Conservation (phyloP, 139 green algal genomes). For the Asterochloris erici region DNA sequence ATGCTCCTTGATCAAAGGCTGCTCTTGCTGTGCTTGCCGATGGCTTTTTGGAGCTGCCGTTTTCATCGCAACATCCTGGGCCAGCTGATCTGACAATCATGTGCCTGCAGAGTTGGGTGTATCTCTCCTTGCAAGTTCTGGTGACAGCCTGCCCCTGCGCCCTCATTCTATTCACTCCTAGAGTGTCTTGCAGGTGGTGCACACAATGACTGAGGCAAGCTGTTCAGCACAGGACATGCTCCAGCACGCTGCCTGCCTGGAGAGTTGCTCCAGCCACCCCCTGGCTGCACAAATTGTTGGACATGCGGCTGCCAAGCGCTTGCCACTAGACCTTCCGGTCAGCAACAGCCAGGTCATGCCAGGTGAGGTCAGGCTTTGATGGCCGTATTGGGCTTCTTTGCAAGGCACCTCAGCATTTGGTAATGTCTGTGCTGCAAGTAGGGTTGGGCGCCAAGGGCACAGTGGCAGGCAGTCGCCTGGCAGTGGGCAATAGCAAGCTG, state of each 20-base stretch:
- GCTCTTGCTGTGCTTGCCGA: no score
- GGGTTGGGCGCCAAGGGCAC: neutral
- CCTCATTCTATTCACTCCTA: no score
- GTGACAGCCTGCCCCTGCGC: no score
- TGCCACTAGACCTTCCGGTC: neutral
- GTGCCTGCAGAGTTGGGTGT: no score
- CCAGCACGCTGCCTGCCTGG: neutral
- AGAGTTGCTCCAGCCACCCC: neutral
- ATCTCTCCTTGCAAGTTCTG: no score
- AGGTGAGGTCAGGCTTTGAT: neutral
- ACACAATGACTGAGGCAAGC: neutral
- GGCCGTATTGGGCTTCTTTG: neutral
- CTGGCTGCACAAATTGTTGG: slow-evolving; percentile 2
- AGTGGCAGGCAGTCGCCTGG: neutral
- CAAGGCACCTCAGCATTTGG: neutral
- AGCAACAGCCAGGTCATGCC: slow-evolving; percentile 2
- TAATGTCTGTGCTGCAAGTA: neutral
- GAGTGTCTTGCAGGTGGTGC: slow-evolving; percentile 5
- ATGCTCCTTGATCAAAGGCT: no score
- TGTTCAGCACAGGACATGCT: neutral
- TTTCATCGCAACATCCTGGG: no score
- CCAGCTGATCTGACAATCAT: no score
- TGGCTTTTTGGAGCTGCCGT: no score
- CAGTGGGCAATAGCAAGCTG: slow-evolving; percentile 7
- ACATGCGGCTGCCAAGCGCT: neutral